Conservation (phyloP, 2,329 filamentous ascomycete species). For the Epichloe glyceriae region DNA sequence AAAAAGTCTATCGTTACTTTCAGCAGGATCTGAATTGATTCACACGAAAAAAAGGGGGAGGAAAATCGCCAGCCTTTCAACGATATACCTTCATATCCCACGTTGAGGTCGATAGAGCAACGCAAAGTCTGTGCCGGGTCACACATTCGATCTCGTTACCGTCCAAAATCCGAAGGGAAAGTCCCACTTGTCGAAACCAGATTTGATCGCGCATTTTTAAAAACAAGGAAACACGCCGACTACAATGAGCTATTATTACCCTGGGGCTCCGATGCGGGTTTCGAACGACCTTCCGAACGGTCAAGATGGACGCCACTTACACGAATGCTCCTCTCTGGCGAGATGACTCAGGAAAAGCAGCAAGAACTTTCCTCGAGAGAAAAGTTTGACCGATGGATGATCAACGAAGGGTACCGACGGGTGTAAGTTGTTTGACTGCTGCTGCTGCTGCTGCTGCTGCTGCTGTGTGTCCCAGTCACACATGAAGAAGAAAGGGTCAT, state of each 20-base stretch:
- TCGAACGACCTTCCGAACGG: constrained; percentile 45
- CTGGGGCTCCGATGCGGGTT: constrained; percentile 12
- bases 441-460: no score
- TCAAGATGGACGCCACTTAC: constrained; percentile 74
- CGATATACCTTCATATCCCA: not conserved
- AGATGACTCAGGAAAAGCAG: constrained; percentile 64
- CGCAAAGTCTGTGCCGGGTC: not conserved
- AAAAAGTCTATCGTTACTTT: not conserved
- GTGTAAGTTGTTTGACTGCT: constrained; percentile 39
- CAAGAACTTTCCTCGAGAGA: constrained; percentile 55
- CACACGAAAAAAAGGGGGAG: not conserved
- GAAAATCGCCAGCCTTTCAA: not conserved
- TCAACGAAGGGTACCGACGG: constrained; percentile 73
- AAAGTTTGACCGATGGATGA: constrained; percentile 76
- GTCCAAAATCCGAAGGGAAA: no score
- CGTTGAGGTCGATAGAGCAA: not conserved
- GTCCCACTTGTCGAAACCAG: not conserved
- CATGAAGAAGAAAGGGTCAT: not conserved
- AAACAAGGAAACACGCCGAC: constrained; percentile 7
- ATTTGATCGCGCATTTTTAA: not conserved
- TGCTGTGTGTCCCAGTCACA: not conserved
- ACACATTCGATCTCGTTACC: not conserved
- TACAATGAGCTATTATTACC: constrained; percentile 18
- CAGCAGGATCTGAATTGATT: constrained; percentile 5
- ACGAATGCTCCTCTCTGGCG: constrained; percentile 69